Conservation (phyloP, 192 early-diverging fungal species). For the Diversispora eburnea region DNA sequence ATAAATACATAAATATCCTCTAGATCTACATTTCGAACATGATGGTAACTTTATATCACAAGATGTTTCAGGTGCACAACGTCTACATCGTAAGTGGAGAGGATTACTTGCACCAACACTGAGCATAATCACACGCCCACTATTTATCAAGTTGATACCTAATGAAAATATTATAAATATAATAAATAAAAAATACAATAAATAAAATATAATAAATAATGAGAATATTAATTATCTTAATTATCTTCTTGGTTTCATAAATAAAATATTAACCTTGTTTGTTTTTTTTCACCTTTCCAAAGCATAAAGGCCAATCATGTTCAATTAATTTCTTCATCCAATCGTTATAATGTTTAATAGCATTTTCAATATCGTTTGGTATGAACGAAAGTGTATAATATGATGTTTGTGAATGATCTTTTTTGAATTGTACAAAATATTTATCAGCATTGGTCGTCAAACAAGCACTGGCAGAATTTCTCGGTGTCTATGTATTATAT, state of each 20-base stretch:
- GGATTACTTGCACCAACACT: slow-evolving; percentile 26
- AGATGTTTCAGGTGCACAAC: slow-evolving; percentile 16
- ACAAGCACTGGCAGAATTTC: slow-evolving; percentile 72
- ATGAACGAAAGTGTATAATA: slow-evolving; percentile 79
- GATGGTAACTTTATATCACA: slow-evolving; percentile 28
- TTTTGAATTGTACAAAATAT: slow-evolving; percentile 71
- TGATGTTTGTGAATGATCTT: slow-evolving; percentile 55
- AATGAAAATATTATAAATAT: not conserved
- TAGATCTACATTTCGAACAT: slow-evolving; percentile 21
- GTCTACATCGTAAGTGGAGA: slow-evolving; percentile 16
- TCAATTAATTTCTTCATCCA: slow-evolving; percentile 71
- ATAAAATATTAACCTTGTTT: slow-evolving; percentile 10
- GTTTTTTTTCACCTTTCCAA: slow-evolving; percentile 55
- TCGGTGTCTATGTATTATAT: slow-evolving; percentile 54
- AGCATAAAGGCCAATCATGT: slow-evolving; percentile 84
- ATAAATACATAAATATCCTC: slow-evolving; percentile 24
- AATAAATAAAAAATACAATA: not conserved
- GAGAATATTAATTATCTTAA: too few relatives aligned
- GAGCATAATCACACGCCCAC: slow-evolving; percentile 3
- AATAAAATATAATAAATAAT: too few relatives aligned
- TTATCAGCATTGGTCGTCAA: slow-evolving; percentile 75
- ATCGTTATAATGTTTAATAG: slow-evolving; percentile 59
- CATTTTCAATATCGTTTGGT: slow-evolving; percentile 75
- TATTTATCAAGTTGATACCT: slow-evolving; percentile 13
- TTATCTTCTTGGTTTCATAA: not conserved